Evolutionary conservation across 305 asterid genomes (phyloP).

Genomic region (Solanum hybrid): DNA sequence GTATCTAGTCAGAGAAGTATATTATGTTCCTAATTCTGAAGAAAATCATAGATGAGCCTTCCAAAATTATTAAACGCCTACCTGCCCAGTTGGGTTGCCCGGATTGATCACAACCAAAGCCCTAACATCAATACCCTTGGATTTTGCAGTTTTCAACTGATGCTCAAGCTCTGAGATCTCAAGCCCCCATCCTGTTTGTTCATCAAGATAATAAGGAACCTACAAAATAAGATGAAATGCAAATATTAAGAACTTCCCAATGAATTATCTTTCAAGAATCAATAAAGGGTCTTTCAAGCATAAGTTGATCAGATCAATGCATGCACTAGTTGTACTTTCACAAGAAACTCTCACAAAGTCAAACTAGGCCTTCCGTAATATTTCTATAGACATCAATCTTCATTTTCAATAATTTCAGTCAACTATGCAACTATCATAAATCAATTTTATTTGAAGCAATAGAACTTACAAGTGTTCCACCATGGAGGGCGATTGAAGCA

Average conservation of each 20-base stretch:
- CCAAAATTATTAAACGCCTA: conserved; percentile 1
- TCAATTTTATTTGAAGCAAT: neutral
- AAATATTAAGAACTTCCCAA: conserved; percentile 6
- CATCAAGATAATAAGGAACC: conserved; percentile 91
- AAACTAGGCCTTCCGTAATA: neutral
- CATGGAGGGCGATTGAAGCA: conserved; percentile 91
- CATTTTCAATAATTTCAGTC: neutral
- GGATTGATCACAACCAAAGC: conserved; percentile 93
- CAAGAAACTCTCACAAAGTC: neutral
- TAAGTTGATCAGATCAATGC: neutral
- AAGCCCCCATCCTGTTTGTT: conserved; percentile 84
- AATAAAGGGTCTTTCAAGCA: neutral
- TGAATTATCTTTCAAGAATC: neutral
- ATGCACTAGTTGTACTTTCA: neutral
- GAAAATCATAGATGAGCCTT: neutral
- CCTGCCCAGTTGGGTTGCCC: conserved; percentile 94
- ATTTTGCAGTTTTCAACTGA: conserved; percentile 64
- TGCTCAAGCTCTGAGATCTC: conserved; percentile 62
- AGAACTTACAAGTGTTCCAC: conserved; percentile 75
- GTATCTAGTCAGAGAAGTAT: neutral
- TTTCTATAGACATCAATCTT: neutral
- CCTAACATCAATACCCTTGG: conserved; percentile 57
- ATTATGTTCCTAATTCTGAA: neutral
- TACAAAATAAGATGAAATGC: conserved; percentile 14
- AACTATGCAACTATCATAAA: neutral